A percentile compares a stretch with the other conserved stretches of the same genome.
Evolutionary conservation across 345 rosid genomes (phyloP).

Genomic region (Firmiana major): DNA sequence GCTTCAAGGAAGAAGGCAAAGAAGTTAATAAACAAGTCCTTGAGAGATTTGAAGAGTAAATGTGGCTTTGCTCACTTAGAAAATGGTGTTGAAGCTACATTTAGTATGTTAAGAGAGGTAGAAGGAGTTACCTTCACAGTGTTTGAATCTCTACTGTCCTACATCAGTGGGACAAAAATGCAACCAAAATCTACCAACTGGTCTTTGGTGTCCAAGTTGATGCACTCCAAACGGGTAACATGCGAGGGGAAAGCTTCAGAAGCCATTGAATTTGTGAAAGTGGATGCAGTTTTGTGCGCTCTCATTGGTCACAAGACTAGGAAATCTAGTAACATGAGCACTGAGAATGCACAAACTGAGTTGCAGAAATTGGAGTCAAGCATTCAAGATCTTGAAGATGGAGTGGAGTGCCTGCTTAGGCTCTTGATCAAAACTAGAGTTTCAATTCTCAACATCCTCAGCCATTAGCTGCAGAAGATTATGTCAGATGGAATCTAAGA

Average conservation of each 20-base stretch:
- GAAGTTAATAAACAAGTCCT: slow-evolving; percentile 14
- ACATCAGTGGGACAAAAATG: slow-evolving; percentile 22
- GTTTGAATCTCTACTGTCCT: slow-evolving; percentile 22
- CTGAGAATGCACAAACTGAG: slow-evolving; percentile 16
- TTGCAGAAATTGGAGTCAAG: slow-evolving; percentile 33
- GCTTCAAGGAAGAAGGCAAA: slow-evolving; percentile 16
- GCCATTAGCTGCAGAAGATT: not conserved
- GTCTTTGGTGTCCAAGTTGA: slow-evolving; percentile 26
- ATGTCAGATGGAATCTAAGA: no score
- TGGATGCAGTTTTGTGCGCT: slow-evolving; percentile 24
- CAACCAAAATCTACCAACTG: slow-evolving; percentile 6
- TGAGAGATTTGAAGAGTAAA: slow-evolving; percentile 7
- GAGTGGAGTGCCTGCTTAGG: slow-evolving; percentile 30
- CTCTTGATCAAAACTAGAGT: slow-evolving; percentile 43
- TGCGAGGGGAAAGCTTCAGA: not conserved
- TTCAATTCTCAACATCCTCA: slow-evolving; percentile 35
- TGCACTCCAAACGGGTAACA: slow-evolving; percentile 14
- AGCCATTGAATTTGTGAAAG: slow-evolving; percentile 7
- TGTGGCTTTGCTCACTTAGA: not conserved
- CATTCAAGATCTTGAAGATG: slow-evolving; percentile 42
- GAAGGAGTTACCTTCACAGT: slow-evolving; percentile 7
- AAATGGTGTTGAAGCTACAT: not conserved
- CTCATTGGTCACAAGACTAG: slow-evolving; percentile 11
- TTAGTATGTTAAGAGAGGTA: slow-evolving; percentile 17
- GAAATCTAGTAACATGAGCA: slow-evolving; percentile 6